These are phyloP conservation scores for Tolypocladium tropicale DNA, from an alignment of 2,329 filamentous ascomycete genomes.

Conservation along the genomic window DNA sequence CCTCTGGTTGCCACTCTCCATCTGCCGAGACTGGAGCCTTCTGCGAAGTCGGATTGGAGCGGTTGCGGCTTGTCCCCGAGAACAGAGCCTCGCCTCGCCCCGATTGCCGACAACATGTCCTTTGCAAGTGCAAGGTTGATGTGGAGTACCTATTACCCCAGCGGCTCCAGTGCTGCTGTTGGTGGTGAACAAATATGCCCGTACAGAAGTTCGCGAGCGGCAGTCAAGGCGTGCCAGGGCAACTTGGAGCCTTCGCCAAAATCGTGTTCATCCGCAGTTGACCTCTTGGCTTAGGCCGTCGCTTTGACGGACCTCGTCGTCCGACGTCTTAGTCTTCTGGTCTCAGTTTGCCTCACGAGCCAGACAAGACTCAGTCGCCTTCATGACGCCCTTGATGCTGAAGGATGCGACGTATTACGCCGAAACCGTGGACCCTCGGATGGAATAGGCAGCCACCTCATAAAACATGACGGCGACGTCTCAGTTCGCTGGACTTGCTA, in stretches of 20 bases:
- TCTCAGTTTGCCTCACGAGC: not conserved
- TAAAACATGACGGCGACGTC: not conserved
- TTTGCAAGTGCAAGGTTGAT: no score
- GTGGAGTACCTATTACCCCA: no score
- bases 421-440: no score
- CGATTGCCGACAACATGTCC: not conserved
- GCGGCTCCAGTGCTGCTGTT: not conserved
- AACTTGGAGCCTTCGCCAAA: not conserved
- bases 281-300: not conserved
- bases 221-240: not conserved
- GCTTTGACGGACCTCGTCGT: not conserved
- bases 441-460: not conserved
- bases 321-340: not conserved
- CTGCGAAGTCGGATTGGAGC: not conserved
- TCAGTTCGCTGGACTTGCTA: not conserved
- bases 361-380: not conserved
- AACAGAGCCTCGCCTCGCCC: not conserved
- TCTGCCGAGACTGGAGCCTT: not conserved
- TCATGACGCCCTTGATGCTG: not conserved
- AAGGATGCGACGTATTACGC: not conserved
- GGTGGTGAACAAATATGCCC: no score
- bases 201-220: no score
- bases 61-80: not conserved
- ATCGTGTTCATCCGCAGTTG: not conserved
- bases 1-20: not conserved